A percentile compares a stretch with the other conserved stretches of the same genome.
Evolutionary conservation across 192 early-diverging fungal genomes (phyloP).

Genomic region (Haplosporangium gracile): DNA sequence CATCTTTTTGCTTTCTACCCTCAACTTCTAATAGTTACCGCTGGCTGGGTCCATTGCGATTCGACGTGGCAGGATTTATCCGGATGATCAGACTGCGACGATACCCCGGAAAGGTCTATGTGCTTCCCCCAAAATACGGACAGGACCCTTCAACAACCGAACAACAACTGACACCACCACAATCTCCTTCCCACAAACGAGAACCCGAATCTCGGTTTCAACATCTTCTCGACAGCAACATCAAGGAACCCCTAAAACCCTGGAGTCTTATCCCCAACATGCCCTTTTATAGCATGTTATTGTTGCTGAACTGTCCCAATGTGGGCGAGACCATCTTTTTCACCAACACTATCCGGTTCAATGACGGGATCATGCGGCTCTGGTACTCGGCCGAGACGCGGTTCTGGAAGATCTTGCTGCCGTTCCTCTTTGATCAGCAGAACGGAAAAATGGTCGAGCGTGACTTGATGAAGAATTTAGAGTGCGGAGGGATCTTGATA

Average conservation of each 20-base stretch:
- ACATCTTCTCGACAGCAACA: constrained; percentile 9
- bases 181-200: not conserved
- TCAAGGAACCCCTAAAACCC: constrained; percentile 22
- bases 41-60: constrained; percentile 46
- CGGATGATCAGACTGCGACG: constrained; percentile 44
- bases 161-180: not conserved
- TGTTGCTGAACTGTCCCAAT: constrained; percentile 26
- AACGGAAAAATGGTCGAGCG: constrained; percentile 45
- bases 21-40: constrained; percentile 26
- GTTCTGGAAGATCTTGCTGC: constrained; percentile 30
- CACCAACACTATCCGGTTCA: constrained; percentile 35
- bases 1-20: not conserved
- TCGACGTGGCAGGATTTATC: constrained; percentile 51
- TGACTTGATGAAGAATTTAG: constrained; percentile 30
- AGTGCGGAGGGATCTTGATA: constrained; percentile 41
- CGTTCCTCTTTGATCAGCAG: constrained; percentile 36
- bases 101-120: constrained; percentile 48
- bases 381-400: constrained; percentile 46
- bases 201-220: not conserved
- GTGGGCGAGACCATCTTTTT: constrained; percentile 29
- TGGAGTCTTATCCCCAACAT: constrained; percentile 35
- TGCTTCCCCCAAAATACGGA: constrained; percentile 30
- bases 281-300: constrained; percentile 37
- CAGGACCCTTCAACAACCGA: not conserved
- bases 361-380: constrained; percentile 48